Evolutionary conservation across 768 basidiomycete genomes (phyloP).

Genomic region (Cytidiella melzeri): DNA sequence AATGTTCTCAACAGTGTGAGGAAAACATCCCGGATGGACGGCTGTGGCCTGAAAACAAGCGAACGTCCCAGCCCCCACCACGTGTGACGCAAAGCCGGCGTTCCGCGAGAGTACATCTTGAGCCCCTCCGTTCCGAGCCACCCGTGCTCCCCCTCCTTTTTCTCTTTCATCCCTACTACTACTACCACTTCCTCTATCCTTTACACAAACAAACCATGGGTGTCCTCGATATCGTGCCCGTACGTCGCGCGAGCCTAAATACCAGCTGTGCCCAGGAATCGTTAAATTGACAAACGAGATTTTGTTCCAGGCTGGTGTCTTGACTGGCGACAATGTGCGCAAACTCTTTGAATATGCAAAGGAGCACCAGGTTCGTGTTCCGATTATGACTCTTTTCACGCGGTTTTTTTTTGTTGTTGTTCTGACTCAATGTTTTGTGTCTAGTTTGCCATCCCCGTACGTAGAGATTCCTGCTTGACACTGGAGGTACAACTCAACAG

Average conservation of each 20-base stretch:
- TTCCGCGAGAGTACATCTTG: slow-evolving; percentile 4
- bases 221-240: slow-evolving; percentile 79
- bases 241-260: slow-evolving; percentile 33
- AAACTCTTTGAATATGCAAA: slow-evolving; percentile 95
- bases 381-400: background rate
- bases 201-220: slow-evolving; percentile 44
- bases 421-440: too few species aligned
- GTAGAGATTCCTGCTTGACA: slow-evolving; percentile 24
- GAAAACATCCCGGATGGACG: too few species aligned
- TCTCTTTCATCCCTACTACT: too few species aligned
- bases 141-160: background rate
- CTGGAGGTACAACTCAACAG: background rate
- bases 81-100: background rate
- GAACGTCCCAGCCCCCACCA: too few species aligned
- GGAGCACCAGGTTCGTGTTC: slow-evolving; percentile 64
- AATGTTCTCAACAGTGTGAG: too few species aligned
- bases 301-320: slow-evolving; percentile 71
- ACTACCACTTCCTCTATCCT: background rate
- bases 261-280: background rate
- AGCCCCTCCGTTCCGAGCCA: slow-evolving; percentile 5
- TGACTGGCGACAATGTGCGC: slow-evolving; percentile 92
- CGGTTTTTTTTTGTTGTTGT: too few species aligned
- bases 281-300: background rate
- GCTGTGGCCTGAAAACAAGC: too few species aligned
- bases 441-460: slow-evolving; percentile 81